A percentile compares a stretch with the other conserved stretches of the same genome.
Conservation (phyloP, 345 rosid genomes). For the Iberis pinnata region DNA sequence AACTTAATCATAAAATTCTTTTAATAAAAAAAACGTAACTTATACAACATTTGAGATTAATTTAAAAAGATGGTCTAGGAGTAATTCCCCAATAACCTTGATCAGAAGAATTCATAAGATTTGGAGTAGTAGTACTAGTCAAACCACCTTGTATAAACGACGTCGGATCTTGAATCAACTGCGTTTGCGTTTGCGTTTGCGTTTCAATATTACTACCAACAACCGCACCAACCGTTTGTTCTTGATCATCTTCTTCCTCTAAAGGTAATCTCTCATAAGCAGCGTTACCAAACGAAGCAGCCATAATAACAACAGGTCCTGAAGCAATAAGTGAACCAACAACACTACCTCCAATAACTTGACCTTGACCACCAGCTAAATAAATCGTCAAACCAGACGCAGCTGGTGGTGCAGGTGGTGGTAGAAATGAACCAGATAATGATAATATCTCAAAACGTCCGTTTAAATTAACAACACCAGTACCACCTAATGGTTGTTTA, state of each 20-base stretch:
- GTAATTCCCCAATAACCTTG: conserved; percentile 80
- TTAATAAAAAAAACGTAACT: conserved; percentile 14
- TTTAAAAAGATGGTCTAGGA: conserved; percentile 50
- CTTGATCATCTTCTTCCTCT: conserved; percentile 51
- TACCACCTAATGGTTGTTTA: conserved; percentile 57
- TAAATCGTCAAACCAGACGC: conserved; percentile 80
- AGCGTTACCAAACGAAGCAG: conserved; percentile 97
- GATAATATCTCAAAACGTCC: conserved; percentile 92
- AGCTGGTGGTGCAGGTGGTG: conserved; percentile 93
- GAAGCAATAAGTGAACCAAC: conserved; percentile 74
- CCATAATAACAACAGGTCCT: conserved; percentile 89
- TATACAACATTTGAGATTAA: conserved; percentile 1
- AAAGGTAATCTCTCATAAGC: conserved; percentile 82
- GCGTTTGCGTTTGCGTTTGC: conserved; percentile 41
- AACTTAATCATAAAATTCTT: conserved; percentile 9
- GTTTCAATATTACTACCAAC: conserved; percentile 23
- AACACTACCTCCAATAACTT: conserved; percentile 86
- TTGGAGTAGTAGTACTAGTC: too few relatives aligned
- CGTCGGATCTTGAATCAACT: conserved; percentile 62
- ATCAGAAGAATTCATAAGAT: conserved; percentile 55
- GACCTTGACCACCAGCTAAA: conserved; percentile 95
- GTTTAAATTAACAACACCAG: conserved; percentile 54
- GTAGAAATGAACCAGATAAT: conserved; percentile 77
- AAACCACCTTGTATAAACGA: conserved; percentile 67
- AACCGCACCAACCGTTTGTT: conserved; percentile 19